Evolutionary conservation across 2,329 filamentous ascomycete genomes (phyloP).

Genomic region (Gremmenia infestans): DNA sequence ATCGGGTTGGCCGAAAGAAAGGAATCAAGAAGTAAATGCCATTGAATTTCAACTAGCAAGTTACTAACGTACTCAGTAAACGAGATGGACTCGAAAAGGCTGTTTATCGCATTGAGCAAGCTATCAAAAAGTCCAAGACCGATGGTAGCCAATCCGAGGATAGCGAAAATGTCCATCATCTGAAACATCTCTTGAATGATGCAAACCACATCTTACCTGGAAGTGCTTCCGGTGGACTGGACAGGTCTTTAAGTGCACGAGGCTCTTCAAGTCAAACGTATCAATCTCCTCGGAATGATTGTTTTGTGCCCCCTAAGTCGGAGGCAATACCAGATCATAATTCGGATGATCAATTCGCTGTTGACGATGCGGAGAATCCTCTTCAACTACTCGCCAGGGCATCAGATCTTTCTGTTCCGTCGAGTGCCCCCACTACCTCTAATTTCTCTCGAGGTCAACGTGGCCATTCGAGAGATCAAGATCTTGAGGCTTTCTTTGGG

Average conservation of each 20-base stretch:
- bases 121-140: constrained; percentile 49
- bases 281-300: background rate
- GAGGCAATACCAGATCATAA: constrained; percentile 7
- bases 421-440: constrained; percentile 1
- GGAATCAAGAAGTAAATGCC: constrained; percentile 66
- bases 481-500: constrained; percentile 62
- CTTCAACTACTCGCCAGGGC: constrained; percentile 68
- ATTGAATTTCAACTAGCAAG: background rate
- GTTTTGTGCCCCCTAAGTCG: background rate
- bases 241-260: background rate
- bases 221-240: constrained; percentile 18
- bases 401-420: constrained; percentile 49
- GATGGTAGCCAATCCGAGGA: constrained; percentile 36
- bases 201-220: constrained; percentile 38
- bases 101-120: constrained; percentile 68
- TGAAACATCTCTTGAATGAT: constrained; percentile 47
- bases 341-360: constrained; percentile 49
- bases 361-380: constrained; percentile 72
- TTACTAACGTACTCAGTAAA: constrained; percentile 47
- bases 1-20: constrained; percentile 68
- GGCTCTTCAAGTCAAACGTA: constrained; percentile 1
- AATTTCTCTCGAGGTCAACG: constrained; percentile 9
- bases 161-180: constrained; percentile 37
- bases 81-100: constrained; percentile 70
- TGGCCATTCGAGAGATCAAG: constrained; percentile 35